phyloP scores from a whole-genome alignment of 805 yeast species.

The Metschnikowia kunwiensis region DNA sequence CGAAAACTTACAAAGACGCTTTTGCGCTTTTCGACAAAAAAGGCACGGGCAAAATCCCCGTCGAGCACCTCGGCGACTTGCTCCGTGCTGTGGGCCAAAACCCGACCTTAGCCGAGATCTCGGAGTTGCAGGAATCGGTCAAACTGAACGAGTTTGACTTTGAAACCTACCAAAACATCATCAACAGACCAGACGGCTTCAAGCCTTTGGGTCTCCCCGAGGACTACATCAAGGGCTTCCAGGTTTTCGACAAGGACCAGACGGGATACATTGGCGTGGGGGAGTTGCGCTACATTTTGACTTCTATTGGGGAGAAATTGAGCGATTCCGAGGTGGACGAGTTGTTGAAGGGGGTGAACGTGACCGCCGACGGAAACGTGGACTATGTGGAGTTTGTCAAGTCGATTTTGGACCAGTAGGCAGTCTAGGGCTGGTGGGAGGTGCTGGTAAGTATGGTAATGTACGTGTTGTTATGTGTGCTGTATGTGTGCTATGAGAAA shows the following conservation, averaged over 20 bases:
- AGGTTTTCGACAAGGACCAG: slow-evolving; percentile 93
- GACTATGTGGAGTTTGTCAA: slow-evolving; percentile 94
- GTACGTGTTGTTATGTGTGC: background rate
- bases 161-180: slow-evolving; percentile 70
- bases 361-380: slow-evolving; percentile 89
- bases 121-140: slow-evolving; percentile 41
- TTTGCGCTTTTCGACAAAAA: slow-evolving; percentile 95
- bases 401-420: slow-evolving; percentile 84
- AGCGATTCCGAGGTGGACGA: slow-evolving; percentile 92
- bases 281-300: slow-evolving; percentile 89
- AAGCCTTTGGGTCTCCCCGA: slow-evolving; percentile 83
- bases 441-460: background rate
- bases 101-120: slow-evolving; percentile 88
- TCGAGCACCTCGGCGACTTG: slow-evolving; percentile 83
- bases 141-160: slow-evolving; percentile 59
- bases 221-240: slow-evolving; percentile 89
- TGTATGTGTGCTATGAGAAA: no score
- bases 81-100: slow-evolving; percentile 97
- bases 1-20: slow-evolving; percentile 74
- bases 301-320: slow-evolving; percentile 93
- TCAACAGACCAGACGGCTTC: slow-evolving; percentile 85
- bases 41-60: slow-evolving; percentile 88
- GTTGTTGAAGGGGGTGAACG: slow-evolving; percentile 89
- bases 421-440: background rate
- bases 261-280: slow-evolving; percentile 98